These are phyloP conservation scores for Diphasiastrum complanatum DNA, from an alignment of 83 land plant genomes.

Conservation along the genomic window DNA sequence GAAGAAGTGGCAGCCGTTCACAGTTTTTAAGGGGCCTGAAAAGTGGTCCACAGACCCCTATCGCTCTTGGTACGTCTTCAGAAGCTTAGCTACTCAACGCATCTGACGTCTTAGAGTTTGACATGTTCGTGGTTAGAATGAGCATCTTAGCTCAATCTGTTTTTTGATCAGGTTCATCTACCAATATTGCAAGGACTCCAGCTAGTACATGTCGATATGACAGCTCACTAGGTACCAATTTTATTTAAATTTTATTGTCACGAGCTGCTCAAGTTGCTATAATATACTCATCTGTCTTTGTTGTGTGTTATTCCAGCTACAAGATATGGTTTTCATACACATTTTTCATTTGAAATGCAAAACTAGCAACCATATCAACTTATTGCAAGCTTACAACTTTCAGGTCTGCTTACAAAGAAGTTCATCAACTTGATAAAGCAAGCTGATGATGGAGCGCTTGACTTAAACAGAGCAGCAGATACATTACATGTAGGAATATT, in stretches of 20 bases:
- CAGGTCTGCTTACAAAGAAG: constrained; percentile 86
- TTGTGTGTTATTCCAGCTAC: background rate
- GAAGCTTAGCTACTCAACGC: background rate
- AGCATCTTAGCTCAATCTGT: background rate
- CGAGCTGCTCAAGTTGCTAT: background rate
- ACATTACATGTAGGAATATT: constrained; percentile 50
- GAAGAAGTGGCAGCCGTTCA: constrained; percentile 37
- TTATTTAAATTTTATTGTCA: background rate
- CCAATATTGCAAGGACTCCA: constrained; percentile 50
- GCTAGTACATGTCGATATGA: constrained; percentile 81
- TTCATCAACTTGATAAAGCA: constrained; percentile 77
- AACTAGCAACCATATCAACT: background rate
- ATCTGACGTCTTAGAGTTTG: background rate
- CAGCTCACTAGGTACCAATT: constrained; percentile 69
- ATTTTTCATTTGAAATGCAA: background rate
- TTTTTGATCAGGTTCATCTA: constrained; percentile 55
- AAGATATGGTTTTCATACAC: background rate
- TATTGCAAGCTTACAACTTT: background rate
- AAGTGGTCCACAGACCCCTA: constrained; percentile 63
- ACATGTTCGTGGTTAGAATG: background rate
- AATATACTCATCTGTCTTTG: background rate
- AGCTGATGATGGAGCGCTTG: constrained; percentile 83
- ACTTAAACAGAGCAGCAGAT: constrained; percentile 85
- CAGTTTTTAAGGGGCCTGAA: constrained; percentile 41
- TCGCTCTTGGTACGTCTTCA: constrained; percentile 26